phyloP scores from a whole-genome alignment of 2,329 filamentous ascomycete species.

The Penicillium frequentans region DNA sequence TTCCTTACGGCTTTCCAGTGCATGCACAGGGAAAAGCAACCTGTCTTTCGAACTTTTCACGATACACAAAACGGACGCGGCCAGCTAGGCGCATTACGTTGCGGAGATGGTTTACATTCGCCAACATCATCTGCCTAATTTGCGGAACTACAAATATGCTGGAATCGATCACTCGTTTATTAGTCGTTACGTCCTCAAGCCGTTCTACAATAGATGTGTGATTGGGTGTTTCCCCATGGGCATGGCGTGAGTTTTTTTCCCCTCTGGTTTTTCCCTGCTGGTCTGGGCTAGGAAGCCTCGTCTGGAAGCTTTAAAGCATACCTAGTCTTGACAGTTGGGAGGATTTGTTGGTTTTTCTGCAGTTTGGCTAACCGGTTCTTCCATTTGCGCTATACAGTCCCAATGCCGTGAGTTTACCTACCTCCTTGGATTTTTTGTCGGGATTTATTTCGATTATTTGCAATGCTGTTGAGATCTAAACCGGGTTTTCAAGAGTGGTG shows the following conservation, averaged over 20 bases:
- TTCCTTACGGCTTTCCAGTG: neutral
- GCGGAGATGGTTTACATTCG: conserved; percentile 87
- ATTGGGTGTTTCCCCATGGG: conserved; percentile 93
- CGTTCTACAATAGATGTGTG: conserved; percentile 93
- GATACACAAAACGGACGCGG: neutral
- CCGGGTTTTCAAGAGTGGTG: neutral
- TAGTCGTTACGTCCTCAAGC: conserved; percentile 92
- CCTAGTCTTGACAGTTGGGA: neutral
- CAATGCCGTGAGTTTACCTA: conserved; percentile 46
- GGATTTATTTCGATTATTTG: neutral
- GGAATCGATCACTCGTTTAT: conserved; percentile 85
- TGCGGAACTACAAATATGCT: conserved; percentile 95
- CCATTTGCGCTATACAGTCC: conserved; percentile 35
- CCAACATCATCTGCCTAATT: conserved; percentile 80
- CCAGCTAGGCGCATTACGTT: neutral
- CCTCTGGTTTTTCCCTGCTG: no score
- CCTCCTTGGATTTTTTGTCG: neutral
- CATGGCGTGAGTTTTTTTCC: conserved; percentile 68
- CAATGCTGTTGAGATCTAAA: neutral
- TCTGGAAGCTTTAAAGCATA: neutral
- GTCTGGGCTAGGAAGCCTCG: neutral
- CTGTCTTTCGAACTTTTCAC: no score
- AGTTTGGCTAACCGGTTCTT: conserved; percentile 7
- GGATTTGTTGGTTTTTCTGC: neutral
- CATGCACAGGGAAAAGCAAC: no score